These are phyloP conservation scores for Aspergillus quadricinctus DNA, from an alignment of 2,329 filamentous ascomycete genomes.

Conservation along the genomic window DNA sequence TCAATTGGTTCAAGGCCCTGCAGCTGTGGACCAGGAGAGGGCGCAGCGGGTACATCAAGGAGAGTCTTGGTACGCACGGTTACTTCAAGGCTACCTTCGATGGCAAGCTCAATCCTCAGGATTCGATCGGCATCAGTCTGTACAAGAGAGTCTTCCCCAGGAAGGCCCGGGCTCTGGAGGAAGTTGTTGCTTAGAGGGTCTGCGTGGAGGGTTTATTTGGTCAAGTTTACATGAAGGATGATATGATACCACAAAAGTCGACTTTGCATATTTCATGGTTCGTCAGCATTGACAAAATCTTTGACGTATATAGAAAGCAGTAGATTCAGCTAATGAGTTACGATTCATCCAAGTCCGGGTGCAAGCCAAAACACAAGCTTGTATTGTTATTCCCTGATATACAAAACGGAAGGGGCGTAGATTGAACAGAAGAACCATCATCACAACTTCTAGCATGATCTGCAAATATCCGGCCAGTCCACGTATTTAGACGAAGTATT, in stretches of 20 bases:
- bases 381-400: too few relatives aligned
- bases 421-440: too few relatives aligned
- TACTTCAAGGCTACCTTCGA: conserved; percentile 99
- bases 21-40: conserved; percentile 92
- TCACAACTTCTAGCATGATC: too few relatives aligned
- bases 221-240: conserved; percentile 14
- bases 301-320: neutral
- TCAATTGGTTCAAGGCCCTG: conserved; percentile 95
- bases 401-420: too few relatives aligned
- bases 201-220: neutral
- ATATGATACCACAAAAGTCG: conserved; percentile 26
- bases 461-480: too few relatives aligned
- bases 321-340: too few relatives aligned
- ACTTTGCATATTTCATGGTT: neutral
- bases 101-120: conserved; percentile 89
- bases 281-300: neutral
- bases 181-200: conserved; percentile 19
- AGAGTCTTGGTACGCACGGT: conserved; percentile 91
- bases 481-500: too few relatives aligned
- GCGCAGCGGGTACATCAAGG: conserved; percentile 86
- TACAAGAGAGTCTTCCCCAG: conserved; percentile 85
- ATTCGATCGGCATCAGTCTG: conserved; percentile 83
- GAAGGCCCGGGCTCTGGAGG: conserved; percentile 51
- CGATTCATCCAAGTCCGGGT: too few relatives aligned
- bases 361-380: too few relatives aligned